Evolutionary conservation across 768 basidiomycete species (phyloP).

Genomic region (Suillus subalutaceus): DNA sequence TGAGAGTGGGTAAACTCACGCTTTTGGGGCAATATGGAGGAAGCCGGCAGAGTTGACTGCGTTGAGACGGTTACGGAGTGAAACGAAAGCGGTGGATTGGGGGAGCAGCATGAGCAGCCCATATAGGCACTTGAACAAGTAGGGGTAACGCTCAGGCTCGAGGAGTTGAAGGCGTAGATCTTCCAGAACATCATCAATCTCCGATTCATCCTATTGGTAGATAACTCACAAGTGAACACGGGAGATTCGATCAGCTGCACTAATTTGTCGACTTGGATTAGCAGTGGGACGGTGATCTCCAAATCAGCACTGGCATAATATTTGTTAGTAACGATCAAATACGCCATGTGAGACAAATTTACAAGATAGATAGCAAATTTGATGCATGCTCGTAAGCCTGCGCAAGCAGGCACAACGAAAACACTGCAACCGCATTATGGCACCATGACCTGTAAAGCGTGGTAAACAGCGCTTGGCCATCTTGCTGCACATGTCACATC

Average conservation of each 20-base stretch:
- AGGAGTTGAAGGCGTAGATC: slow-evolving; percentile 90
- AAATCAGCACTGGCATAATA: slow-evolving; percentile 75
- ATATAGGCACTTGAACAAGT: slow-evolving; percentile 96
- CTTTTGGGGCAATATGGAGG: slow-evolving; percentile 84
- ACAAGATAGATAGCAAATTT: slow-evolving; percentile 96
- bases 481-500: slow-evolving; percentile 57
- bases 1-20: slow-evolving; percentile 49
- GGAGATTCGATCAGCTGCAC: slow-evolving; percentile 98
- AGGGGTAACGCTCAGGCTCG: slow-evolving; percentile 95
- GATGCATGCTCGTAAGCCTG: slow-evolving; percentile 99
- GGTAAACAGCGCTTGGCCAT: slow-evolving; percentile 94
- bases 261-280: slow-evolving; percentile 96
- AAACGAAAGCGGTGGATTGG: slow-evolving; percentile 95
- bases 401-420: slow-evolving; percentile 93
- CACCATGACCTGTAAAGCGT: slow-evolving; percentile 98
- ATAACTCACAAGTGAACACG: slow-evolving; percentile 87
- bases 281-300: slow-evolving; percentile 91
- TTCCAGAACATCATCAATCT: slow-evolving; percentile 29
- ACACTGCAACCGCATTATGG: slow-evolving; percentile 96
- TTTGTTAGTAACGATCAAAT: slow-evolving; percentile 7
- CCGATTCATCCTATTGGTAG: not conserved
- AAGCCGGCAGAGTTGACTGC: slow-evolving; percentile 96
- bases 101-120: slow-evolving; percentile 96
- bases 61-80: slow-evolving; percentile 89
- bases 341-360: slow-evolving; percentile 28